Conservation (phyloP, 768 basidiomycete species). For the Agrocybe pediades region DNA sequence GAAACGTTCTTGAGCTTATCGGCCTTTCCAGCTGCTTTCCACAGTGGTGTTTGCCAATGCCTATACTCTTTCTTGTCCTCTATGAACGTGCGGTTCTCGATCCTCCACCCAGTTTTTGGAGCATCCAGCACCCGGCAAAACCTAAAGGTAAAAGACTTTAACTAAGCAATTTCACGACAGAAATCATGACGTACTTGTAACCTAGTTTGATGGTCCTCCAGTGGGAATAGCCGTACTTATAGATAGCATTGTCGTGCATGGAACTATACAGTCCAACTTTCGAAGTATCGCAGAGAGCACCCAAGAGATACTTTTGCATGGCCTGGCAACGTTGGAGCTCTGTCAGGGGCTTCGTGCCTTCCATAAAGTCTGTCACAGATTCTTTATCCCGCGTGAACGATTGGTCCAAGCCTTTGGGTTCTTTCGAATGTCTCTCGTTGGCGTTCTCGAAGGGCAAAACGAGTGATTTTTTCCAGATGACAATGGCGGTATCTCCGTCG, state of each 20-base stretch:
- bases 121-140: constrained; percentile 59
- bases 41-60: constrained; percentile 18
- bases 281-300: constrained; percentile 43
- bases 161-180: neutral
- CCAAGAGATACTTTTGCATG: constrained; percentile 54
- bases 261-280: constrained; percentile 55
- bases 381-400: constrained; percentile 46
- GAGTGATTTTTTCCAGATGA: constrained; percentile 60
- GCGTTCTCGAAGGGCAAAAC: constrained; percentile 57
- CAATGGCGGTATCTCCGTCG: constrained; percentile 63
- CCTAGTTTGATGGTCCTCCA: constrained; percentile 51
- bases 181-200: constrained; percentile 34
- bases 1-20: constrained; percentile 16
- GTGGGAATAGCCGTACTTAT: constrained; percentile 51
- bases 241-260: constrained; percentile 57
- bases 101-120: constrained; percentile 55
- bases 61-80: constrained; percentile 17
- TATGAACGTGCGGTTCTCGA: constrained; percentile 35
- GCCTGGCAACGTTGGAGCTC: constrained; percentile 27
- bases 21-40: constrained; percentile 21
- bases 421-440: constrained; percentile 44
- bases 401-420: constrained; percentile 41
- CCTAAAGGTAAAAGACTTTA: constrained; percentile 23
- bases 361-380: constrained; percentile 44
- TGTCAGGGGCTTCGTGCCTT: constrained; percentile 20